Conservation (phyloP, 2,329 filamentous ascomycete genomes). For the Penicillium sp. region DNA sequence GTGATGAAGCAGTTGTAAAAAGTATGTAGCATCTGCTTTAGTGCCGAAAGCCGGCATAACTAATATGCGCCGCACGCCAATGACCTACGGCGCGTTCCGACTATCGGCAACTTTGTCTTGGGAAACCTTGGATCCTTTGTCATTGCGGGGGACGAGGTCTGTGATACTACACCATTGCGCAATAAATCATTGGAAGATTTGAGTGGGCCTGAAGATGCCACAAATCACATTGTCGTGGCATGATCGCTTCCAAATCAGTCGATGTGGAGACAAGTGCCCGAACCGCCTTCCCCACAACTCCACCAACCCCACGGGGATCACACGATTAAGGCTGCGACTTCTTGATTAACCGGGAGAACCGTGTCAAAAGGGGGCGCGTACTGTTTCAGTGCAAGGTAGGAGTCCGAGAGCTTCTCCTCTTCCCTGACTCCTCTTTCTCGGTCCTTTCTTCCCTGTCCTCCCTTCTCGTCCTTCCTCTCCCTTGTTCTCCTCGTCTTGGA, state of each 20-base stretch:
- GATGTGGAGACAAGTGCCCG: neutral
- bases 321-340: conserved; percentile 1
- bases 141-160: neutral
- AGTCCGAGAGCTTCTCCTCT: conserved; percentile 2
- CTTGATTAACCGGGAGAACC: neutral
- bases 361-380: neutral
- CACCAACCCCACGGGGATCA: neutral
- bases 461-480: neutral
- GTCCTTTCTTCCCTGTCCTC: conserved; percentile 1
- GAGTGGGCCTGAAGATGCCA: neutral
- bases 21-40: neutral
- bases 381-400: conserved; percentile 8
- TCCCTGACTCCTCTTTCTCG: neutral
- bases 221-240: neutral
- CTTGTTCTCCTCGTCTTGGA: neutral
- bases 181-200: neutral
- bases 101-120: neutral
- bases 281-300: neutral
- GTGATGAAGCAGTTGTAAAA: neutral
- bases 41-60: neutral
- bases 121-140: neutral
- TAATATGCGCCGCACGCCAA: neutral
- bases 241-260: neutral
- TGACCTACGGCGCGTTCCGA: neutral
- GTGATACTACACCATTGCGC: neutral